Evolutionary conservation across 129 eudicot genomes (phyloP), one percentile per base, ranked within the genome.

Genomic region (Glebionis coronaria): DNA sequence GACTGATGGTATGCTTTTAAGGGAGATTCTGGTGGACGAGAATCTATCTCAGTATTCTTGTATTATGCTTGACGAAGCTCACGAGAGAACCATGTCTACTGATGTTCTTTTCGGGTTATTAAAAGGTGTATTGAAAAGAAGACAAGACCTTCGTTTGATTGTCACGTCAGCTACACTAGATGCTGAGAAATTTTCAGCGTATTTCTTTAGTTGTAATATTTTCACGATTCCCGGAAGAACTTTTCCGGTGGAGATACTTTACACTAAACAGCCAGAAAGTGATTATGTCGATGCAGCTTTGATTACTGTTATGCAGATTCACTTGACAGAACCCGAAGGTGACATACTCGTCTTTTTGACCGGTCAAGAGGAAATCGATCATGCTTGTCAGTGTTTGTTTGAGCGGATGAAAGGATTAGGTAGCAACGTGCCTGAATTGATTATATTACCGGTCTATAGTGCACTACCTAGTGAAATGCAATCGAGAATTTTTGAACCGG

Each of bases 381-480:
- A 88, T 76, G 91, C 95, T 0, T 91, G 95, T 44, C 96, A 85
- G 54, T 88, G 91, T 74, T 86, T 88, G 38, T 83, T 74, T 59
- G 96, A 91, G 77, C 80, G 96, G 64, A 91, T 91, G 91, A 91
- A 85, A 73, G 97, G 94, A 4, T 69, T 91, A 23, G 96, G 90
- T 64, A 80, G 72, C 72, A 85, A 88, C 54, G 97, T 91, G 15
- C 96, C 97, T 3, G 96, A 91, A 44, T 68, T 91, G 73, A 90
- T 90, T 15, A 83, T 87, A 58, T 76, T 90, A 69, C 97, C 97
- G 0, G 97, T 90, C 15, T 87, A 87, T 61, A 90, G 97, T 77
- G 95, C 97, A 58, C 86, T 90, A 14, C 97, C 97, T 1, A 90
- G 97, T 77, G 97, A 90, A 79, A 79, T 87, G 95, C 97, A 90